These are phyloP conservation scores for Helotiales sp. DNA, from an alignment of 2,329 filamentous ascomycete species.

Conservation along the genomic window DNA sequence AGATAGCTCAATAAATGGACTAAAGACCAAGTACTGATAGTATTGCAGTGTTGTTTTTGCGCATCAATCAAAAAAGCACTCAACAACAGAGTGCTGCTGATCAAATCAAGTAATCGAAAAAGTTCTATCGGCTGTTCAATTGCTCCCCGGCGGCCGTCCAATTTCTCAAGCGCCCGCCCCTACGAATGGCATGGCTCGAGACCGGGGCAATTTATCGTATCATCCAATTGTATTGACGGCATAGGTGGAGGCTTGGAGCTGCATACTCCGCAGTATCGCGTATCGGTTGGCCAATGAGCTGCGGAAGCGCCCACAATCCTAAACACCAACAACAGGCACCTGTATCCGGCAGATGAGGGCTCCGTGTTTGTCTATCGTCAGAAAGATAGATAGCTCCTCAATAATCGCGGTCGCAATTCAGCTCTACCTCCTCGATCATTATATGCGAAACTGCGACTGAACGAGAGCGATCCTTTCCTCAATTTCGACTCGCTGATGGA, in stretches of 20 bases:
- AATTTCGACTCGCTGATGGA: slow-evolving; percentile 21
- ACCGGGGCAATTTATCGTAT: background rate
- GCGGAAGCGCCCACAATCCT: background rate
- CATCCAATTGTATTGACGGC: background rate
- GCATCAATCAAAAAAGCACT: background rate
- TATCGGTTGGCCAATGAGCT: background rate
- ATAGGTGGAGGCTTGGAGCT: background rate
- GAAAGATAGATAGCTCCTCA: background rate
- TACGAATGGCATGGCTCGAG: too few species aligned
- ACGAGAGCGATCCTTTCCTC: slow-evolving; percentile 11
- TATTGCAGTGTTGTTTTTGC: too few species aligned
- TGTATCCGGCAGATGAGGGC: background rate
- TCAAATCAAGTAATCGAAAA: too few species aligned
- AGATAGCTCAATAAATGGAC: slow-evolving; percentile 4
- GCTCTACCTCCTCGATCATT: slow-evolving; percentile 10
- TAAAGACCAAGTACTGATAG: slow-evolving; percentile 4
- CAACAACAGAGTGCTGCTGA: background rate
- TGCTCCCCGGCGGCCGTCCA: background rate
- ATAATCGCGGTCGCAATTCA: slow-evolving; percentile 9
- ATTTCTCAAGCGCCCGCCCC: background rate
- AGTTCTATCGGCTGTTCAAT: background rate
- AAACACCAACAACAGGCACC: too few species aligned
- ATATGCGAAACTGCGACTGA: slow-evolving; percentile 11
- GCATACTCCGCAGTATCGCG: background rate
- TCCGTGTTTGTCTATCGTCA: too few species aligned